Evolutionary conservation across 805 yeast genomes (phyloP), one percentile per base, ranked within the genome.

Genomic region (Schwanniomyces sp.): DNA sequence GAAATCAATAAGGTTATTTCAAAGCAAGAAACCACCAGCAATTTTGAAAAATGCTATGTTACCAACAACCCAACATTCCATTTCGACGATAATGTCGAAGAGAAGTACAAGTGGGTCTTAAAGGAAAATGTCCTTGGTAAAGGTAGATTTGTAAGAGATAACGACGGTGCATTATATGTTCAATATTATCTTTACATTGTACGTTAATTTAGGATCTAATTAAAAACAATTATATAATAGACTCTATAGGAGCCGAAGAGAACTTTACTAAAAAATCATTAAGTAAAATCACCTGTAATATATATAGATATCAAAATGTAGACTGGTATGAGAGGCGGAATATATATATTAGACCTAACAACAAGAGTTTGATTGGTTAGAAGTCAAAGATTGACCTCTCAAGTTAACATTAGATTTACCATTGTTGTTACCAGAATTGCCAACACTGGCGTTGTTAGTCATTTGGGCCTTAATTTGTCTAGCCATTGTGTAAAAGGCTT

Each of bases 401-500:
- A 87, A 75, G 67, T 86, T 86, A 52, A 88, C 89, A 59, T 80
- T 78, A 41, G 84, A 79, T 67, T 84, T 85, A 54, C 76, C 79
- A 57, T 61, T 73, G 61, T 58, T 56, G 21, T 58, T 53, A 42
- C 48, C 49, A 16, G 60, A 51, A 18, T 59, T 55, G 28, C 53
- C 53, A 10, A 72, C 69, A 50, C 75, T 78, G 57, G 74, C 80
- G 63, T 80, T 72, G 55, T 76, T 85, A 37, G 92, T 85, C 89
- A 94, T 90, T 65, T 91, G 91, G 55, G 95, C 94, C 78, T 94
- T 94, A 67, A 94, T 94, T 70, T 94, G 97, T 70, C 96, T 87
- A 9, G 98, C 96, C 99, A 94, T 94, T 56, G 97, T 91, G 78
- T 89, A 84, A 75, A 94, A 94, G 10, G 98, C 98, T 71, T 94